Percentiles rank a stretch among this genome's conserved stretches.
Conservation (phyloP, 2,329 filamentous ascomycete genomes). For the Aspergillus pseudoglaucus region DNA sequence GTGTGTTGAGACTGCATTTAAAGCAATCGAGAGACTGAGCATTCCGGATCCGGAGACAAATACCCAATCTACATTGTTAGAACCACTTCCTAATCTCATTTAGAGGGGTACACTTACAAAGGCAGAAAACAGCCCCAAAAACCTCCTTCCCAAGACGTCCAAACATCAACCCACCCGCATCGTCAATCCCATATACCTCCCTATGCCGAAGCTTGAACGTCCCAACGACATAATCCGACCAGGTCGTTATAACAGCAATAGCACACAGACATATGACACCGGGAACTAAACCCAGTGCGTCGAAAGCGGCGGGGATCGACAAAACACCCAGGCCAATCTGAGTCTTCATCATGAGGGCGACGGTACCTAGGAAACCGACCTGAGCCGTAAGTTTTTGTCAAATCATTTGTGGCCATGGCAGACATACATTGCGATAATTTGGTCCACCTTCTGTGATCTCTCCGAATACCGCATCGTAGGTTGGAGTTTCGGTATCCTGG, state of each 20-base stretch:
- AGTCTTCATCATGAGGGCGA: slow-evolving; percentile 41
- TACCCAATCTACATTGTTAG: slow-evolving; percentile 14
- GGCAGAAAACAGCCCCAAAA: slow-evolving; percentile 19
- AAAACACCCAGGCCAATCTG: slow-evolving; percentile 43
- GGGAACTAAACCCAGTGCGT: slow-evolving; percentile 43
- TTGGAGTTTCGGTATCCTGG: too few relatives aligned
- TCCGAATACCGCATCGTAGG: slow-evolving; percentile 27
- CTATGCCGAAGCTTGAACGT: slow-evolving; percentile 49
- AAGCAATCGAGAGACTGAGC: slow-evolving; percentile 33
- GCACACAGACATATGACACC: slow-evolving; percentile 39
- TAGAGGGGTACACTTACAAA: slow-evolving; percentile 14
- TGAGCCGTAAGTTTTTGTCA: slow-evolving; percentile 4
- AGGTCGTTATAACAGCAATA: slow-evolving; percentile 42
- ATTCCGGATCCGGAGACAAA: slow-evolving; percentile 39
- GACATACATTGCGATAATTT: slow-evolving; percentile 22
- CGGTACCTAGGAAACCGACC: slow-evolving; percentile 41
- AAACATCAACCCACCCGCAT: slow-evolving; percentile 49
- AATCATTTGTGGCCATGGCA: background rate
- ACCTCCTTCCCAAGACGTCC: slow-evolving; percentile 48
- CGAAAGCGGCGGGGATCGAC: slow-evolving; percentile 42
- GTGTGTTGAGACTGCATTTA: slow-evolving; percentile 36
- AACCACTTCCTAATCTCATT: slow-evolving; percentile 26
- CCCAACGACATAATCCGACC: slow-evolving; percentile 45
- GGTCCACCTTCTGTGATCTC: slow-evolving; percentile 24
- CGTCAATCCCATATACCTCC: slow-evolving; percentile 53